Base-by-base conservation (phyloP, 345 rosid genomes). In the Microcos paniculata region DNA sequence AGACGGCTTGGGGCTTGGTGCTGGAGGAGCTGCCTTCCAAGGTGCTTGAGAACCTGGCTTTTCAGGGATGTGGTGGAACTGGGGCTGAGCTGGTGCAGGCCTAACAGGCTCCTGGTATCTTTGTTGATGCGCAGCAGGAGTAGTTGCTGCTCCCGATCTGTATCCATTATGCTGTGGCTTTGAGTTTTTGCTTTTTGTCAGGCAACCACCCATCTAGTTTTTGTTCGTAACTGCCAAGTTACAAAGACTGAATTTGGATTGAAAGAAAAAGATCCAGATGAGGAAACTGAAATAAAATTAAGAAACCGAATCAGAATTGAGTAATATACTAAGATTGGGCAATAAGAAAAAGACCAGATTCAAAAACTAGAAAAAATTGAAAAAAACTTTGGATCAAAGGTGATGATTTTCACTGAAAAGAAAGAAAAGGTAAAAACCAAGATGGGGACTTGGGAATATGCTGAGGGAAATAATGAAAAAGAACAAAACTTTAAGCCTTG, bases 191-290 rank as follows among this genome's bases (percentile, higher is more conserved):
- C 71, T 65, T 82, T 86, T 90, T 76, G 87, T 86, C 49, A 86
- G 78, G 71, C 97, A 87, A 62, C 77, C 48, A 57, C 97, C 97
- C 94, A 91, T 91, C 61, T 62, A 68, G 48, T 62, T 35, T 63
- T 9, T n/a, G 23, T 28, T 64, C 28, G 58, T n/a, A 55, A 57
- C 10, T 31, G 12, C 38, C 35, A 30, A 68, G 49, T 65, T 69
- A 3, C n/a, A 65, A 30, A 76, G 26, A 69, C 76, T 42, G 12
- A 28, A 33, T 18, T 59, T 14, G 49, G 68, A 79, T 70, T 33
- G 61, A 70, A 55, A 43, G 19, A 65, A 23, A 45, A 24, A 7
- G 73, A 38, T 55, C 45, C 69, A 76, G 77, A 74, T 61, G 52
- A 35, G 28, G 56, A 26, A 31, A 35, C 49, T 31, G 31, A 66